Conservation (phyloP, 345 rosid species). For the Bruguiera sexangula region DNA sequence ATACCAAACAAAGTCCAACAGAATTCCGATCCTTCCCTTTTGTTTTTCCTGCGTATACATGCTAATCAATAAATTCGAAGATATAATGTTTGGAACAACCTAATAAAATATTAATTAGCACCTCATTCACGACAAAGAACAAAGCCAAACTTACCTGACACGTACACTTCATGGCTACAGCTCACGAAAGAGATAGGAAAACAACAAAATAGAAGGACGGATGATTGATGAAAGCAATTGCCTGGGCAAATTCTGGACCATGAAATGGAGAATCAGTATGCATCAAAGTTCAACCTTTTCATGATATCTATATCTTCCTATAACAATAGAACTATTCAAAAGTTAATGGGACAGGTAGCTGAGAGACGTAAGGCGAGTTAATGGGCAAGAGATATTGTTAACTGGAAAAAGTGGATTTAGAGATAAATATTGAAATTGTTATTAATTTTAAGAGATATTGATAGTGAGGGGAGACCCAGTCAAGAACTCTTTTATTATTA, state of each 20-base stretch:
- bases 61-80: not conserved
- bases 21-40: constrained; percentile 84
- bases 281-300: constrained; percentile 76
- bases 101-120: not conserved
- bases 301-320: constrained; percentile 87
- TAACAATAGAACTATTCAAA: constrained; percentile 2
- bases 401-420: no score
- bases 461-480: no score
- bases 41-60: constrained; percentile 46
- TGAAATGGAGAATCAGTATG: constrained; percentile 93
- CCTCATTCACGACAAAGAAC: not conserved
- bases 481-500: no score
- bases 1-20: constrained; percentile 86
- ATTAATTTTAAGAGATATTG: no score
- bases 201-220: not conserved
- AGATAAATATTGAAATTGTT: no score
- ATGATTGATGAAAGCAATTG: constrained; percentile 19
- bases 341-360: no score
- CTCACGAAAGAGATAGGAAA: no score
- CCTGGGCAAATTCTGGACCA: constrained; percentile 98
- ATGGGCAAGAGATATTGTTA: no score
- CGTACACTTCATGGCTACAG: constrained; percentile 59
- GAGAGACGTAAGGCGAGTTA: no score
- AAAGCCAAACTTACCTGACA: constrained; percentile 26
- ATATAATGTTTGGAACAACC: not conserved